A percentile compares a stretch with the other conserved stretches of the same genome.
Evolutionary conservation across 2,329 filamentous ascomycete genomes (phyloP).

Genomic region (Ramichloridium luteum): DNA sequence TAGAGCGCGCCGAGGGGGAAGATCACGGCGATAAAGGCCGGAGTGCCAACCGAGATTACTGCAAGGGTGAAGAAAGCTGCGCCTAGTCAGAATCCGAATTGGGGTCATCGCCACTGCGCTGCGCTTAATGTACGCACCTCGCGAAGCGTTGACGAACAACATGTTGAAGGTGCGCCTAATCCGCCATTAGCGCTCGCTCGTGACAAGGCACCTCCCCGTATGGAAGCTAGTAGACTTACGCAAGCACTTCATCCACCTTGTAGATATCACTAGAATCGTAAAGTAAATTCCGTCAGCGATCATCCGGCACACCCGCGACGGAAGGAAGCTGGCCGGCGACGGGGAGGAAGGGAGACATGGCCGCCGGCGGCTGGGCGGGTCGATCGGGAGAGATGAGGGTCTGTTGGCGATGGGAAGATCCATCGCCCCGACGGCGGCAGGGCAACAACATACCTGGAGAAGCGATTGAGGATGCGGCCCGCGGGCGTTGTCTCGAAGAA

Average conservation of each 20-base stretch:
- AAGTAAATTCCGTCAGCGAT: too few species aligned
- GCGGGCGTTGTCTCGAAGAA: constrained; percentile 97
- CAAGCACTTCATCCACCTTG: constrained; percentile 75
- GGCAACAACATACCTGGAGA: constrained; percentile 72
- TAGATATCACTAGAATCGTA: constrained; percentile 9
- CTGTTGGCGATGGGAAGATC: too few species aligned
- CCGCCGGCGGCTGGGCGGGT: too few species aligned
- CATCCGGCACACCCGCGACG: too few species aligned
- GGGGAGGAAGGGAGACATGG: too few species aligned
- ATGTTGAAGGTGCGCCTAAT: constrained; percentile 81
- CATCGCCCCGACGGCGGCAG: too few species aligned
- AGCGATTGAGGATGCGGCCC: constrained; percentile 91
- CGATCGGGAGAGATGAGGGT: constrained; percentile 2
- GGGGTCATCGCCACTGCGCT: constrained; percentile 4
- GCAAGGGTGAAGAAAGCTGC: constrained; percentile 63
- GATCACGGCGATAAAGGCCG: constrained; percentile 68
- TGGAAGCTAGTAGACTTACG: constrained; percentile 44
- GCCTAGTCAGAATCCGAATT: too few species aligned
- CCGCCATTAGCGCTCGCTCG: constrained; percentile 6
- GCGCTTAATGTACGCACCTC: constrained; percentile 31
- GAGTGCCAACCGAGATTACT: constrained; percentile 72
- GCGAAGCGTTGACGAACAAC: constrained; percentile 43
- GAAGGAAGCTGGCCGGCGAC: too few species aligned
- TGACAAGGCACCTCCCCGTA: too few species aligned
- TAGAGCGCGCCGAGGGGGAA: constrained; percentile 72